Evolutionary conservation across 2,329 filamentous ascomycete genomes (phyloP), one percentile per base, ranked within the genome.

Genomic region (Trichoderma aggressivum): DNA sequence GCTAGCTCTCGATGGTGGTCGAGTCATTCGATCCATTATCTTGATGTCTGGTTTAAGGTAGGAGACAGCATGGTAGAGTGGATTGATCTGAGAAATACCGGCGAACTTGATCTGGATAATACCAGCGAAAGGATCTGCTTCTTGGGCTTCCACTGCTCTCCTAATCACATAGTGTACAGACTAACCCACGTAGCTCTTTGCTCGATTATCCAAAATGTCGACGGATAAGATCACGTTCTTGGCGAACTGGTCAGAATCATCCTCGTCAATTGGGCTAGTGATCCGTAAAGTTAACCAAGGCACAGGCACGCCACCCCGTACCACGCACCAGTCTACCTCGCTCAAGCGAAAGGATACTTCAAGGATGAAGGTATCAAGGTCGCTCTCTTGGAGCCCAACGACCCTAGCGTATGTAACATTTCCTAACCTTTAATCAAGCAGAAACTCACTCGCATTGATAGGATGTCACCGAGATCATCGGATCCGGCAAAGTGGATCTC

Each of bases 101-200:
- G 84, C 84, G 86, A 92, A 93, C 91, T 93, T 93, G 91, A 92
- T 92, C 90, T 92, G 90, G 89, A 90, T 91, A 92, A 92, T 92
- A 87, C 90, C 90, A 92, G 91, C 91, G 91, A 90, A 93, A 93
- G 91, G 89, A 93, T 88, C 90, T 93, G 91, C 91, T 91, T 91
- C 88, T 89, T 89, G 86, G 83, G 77, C 74, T 80, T 80, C 80
- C 78, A 72, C 71, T 26, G 61, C 60, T 66, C 76, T 78, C 76
- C 72, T 74, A 75, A 72, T 72, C 71, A 30, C 71, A 67, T 69
- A 76, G 76, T 78, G 77, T 79, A 78, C 65, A 74, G 79, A 84
- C 85, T 89, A 80, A 89, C 84, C 78, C 75, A 73, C 74, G 77
- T 78, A 89, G 84, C 80, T 78, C 78, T 76, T 63, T 74, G 76